Evolutionary conservation across 495 filamentous ascomycete species (phyloP).

Genomic region (Chaetomium fimeti): DNA sequence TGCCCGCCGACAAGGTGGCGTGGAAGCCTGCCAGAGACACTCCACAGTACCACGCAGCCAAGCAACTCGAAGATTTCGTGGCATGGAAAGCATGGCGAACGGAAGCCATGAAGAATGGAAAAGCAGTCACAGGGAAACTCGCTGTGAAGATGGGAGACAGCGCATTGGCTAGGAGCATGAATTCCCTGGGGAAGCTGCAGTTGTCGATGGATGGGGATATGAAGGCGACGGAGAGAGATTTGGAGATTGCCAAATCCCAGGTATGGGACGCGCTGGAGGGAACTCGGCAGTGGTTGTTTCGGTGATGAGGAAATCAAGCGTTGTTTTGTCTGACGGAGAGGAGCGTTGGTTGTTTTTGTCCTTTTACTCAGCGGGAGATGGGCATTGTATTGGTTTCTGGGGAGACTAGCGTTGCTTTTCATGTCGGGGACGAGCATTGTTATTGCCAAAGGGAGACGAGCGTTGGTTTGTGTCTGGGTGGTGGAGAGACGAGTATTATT

Average conservation of each 20-base stretch:
- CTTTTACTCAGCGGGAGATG: background rate
- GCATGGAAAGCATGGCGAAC: conserved; percentile 45
- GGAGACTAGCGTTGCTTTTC: background rate
- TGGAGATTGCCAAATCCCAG: conserved; percentile 44
- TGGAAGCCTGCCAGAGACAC: conserved; percentile 50
- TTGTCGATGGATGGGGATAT: conserved; percentile 43
- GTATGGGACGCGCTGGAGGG: conserved; percentile 48
- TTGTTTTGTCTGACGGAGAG: conserved; percentile 2
- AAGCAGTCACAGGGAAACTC: conserved; percentile 30
- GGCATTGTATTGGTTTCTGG: background rate
- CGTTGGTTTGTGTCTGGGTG: too few species aligned
- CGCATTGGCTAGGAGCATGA: conserved; percentile 31
- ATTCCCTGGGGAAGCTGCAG: conserved; percentile 46
- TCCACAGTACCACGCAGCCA: conserved; percentile 46
- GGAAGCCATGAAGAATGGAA: conserved; percentile 39
- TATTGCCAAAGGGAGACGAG: too few species aligned
- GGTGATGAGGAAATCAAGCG: background rate
- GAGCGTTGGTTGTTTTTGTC: background rate
- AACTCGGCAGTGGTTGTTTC: conserved; percentile 18
- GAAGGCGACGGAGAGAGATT: conserved; percentile 33
- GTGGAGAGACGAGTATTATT: too few species aligned
- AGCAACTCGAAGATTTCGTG: conserved; percentile 44
- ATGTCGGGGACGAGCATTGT: too few species aligned
- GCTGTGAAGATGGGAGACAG: conserved; percentile 25
- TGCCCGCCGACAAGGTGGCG: conserved; percentile 51